These are phyloP conservation scores for Vanderwaltozyma verrucispora DNA, from an alignment of 805 yeast genomes.

Conservation along the genomic window DNA sequence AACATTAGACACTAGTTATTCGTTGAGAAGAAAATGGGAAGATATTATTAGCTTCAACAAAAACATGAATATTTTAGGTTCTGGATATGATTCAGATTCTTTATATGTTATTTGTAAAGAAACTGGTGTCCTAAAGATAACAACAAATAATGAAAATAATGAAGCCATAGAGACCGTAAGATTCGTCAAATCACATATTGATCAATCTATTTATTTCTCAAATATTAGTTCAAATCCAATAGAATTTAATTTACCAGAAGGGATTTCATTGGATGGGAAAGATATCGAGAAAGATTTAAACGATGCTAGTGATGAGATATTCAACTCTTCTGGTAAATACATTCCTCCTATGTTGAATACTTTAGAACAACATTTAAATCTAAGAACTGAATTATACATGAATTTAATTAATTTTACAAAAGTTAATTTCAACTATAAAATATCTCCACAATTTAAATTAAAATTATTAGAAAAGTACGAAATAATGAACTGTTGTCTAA, in stretches of 20 bases:
- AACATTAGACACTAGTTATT: slow-evolving; percentile 25
- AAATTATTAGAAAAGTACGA: slow-evolving; percentile 32
- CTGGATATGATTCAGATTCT: slow-evolving; percentile 43
- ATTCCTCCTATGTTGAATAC: slow-evolving; percentile 45
- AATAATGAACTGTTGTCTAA: slow-evolving; percentile 38
- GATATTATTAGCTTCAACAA: slow-evolving; percentile 55
- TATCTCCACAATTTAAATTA: slow-evolving; percentile 32
- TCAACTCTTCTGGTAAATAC: slow-evolving; percentile 45
- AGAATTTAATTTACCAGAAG: slow-evolving; percentile 36
- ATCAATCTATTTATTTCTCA: slow-evolving; percentile 67
- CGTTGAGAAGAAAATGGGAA: slow-evolving; percentile 57
- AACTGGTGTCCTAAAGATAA: slow-evolving; percentile 50
- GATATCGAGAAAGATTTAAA: slow-evolving; percentile 44
- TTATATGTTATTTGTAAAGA: slow-evolving; percentile 40
- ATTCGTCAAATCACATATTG: slow-evolving; percentile 61
- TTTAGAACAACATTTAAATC: slow-evolving; percentile 38
- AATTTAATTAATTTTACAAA: slow-evolving; percentile 37
- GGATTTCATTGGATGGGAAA: slow-evolving; percentile 33
- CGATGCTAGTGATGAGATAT: slow-evolving; percentile 44
- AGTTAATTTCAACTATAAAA: slow-evolving; percentile 33
- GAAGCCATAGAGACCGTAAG: slow-evolving; percentile 16
- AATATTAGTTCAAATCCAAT: slow-evolving; percentile 35
- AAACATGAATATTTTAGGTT: slow-evolving; percentile 45
- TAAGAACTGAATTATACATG: slow-evolving; percentile 37
- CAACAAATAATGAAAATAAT: slow-evolving; percentile 8